These are phyloP conservation scores for Sutorius australiensis DNA, from an alignment of 768 basidiomycete species.

Conservation along the genomic window DNA sequence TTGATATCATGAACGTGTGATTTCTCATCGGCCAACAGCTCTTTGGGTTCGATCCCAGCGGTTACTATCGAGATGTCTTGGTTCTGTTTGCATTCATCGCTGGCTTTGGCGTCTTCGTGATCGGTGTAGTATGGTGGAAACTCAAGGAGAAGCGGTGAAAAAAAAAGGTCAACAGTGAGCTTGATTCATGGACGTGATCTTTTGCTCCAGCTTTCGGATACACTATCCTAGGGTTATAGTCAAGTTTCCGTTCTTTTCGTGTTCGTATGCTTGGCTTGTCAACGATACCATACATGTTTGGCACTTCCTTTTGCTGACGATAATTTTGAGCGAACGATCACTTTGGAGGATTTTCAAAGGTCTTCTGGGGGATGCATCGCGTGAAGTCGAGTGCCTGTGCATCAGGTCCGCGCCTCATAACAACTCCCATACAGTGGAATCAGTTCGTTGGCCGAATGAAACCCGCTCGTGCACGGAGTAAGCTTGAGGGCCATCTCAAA, in stretches of 20 bases:
- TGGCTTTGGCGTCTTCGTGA: slow-evolving; percentile 70
- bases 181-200: background rate
- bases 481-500: too few species aligned
- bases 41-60: slow-evolving; percentile 79
- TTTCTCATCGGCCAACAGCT: slow-evolving; percentile 40
- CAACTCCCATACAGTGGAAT: too few species aligned
- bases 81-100: slow-evolving; percentile 84
- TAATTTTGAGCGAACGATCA: background rate
- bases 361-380: too few species aligned
- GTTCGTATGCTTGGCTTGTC: background rate
- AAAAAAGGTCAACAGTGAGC: background rate
- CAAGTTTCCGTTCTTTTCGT: background rate
- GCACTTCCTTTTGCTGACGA: background rate
- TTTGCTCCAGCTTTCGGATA: too few species aligned
- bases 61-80: slow-evolving; percentile 88
- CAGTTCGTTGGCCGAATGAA: too few species aligned
- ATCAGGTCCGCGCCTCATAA: too few species aligned
- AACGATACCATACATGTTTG: background rate
- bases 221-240: background rate
- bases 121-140: slow-evolving; percentile 71
- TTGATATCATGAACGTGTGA: background rate
- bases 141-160: slow-evolving; percentile 70
- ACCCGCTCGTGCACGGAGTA: too few species aligned
- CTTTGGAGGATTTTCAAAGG: background rate
- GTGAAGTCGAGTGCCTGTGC: too few species aligned